These are phyloP conservation scores for Globomyces pollinis-pini DNA, from an alignment of 192 early-diverging fungal species.

Conservation along the genomic window DNA sequence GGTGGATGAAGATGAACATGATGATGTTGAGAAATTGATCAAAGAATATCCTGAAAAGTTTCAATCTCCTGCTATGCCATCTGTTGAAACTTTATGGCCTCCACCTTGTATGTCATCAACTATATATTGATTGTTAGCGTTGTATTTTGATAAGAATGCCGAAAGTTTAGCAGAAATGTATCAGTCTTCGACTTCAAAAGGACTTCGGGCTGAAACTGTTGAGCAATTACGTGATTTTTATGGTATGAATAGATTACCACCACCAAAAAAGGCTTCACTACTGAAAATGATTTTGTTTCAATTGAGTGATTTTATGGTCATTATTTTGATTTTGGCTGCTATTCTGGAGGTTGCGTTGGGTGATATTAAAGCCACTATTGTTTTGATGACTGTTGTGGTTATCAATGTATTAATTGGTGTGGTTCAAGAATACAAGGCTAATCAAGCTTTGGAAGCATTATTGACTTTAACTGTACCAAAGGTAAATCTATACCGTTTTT, in stretches of 20 bases:
- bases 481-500: not conserved
- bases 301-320: constrained; percentile 90
- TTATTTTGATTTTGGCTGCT: constrained; percentile 75
- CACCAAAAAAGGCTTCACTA: constrained; percentile 60
- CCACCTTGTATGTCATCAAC: constrained; percentile 55
- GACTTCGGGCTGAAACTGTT: constrained; percentile 54
- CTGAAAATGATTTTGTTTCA: constrained; percentile 78
- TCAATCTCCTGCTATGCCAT: constrained; percentile 22
- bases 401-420: constrained; percentile 82
- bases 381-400: constrained; percentile 72
- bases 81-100: constrained; percentile 35
- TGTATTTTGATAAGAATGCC: constrained; percentile 93
- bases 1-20: constrained; percentile 72
- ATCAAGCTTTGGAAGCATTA: constrained; percentile 88
- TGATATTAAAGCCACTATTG: constrained; percentile 39
- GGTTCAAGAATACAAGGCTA: constrained; percentile 87
- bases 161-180: constrained; percentile 82
- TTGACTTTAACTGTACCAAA: constrained; percentile 66
- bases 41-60: constrained; percentile 50
- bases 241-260: constrained; percentile 76
- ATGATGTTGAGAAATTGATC: constrained; percentile 63
- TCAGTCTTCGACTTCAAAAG: constrained; percentile 55
- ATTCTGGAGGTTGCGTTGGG: constrained; percentile 44
- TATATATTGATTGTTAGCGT: constrained; percentile 28
- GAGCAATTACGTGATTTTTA: constrained; percentile 65